Conservation (phyloP, 179 eudicot species). For the Nepenthes alata region DNA sequence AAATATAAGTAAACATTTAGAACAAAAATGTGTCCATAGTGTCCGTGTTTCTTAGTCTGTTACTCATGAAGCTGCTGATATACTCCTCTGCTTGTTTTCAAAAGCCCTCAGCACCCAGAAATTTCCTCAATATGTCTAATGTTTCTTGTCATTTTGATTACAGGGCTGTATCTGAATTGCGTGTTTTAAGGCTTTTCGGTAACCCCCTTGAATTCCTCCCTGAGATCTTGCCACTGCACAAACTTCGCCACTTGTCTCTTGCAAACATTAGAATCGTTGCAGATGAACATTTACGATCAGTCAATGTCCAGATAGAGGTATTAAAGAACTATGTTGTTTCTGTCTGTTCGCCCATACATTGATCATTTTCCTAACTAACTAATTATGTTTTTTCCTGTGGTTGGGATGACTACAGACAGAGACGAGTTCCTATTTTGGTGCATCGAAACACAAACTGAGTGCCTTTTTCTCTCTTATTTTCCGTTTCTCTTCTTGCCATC, state of each 20-base stretch:
- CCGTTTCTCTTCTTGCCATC: slow-evolving; percentile 97
- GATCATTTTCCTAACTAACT: slow-evolving; percentile 6
- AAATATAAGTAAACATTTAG: no score
- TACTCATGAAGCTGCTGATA: slow-evolving; percentile 4
- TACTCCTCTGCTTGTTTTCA: neutral
- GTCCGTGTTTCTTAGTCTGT: neutral
- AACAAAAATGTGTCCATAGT: no score
- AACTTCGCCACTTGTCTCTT: slow-evolving; percentile 93
- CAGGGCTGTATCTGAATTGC: slow-evolving; percentile 94
- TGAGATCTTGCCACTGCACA: slow-evolving; percentile 80
- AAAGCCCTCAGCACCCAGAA: neutral
- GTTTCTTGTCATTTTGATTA: slow-evolving; percentile 18
- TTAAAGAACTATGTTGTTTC: neutral
- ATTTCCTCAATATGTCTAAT: slow-evolving; percentile 11
- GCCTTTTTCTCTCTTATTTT: slow-evolving; percentile 94
- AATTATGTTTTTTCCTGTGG: slow-evolving; percentile 11
- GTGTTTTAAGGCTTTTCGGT: slow-evolving; percentile 83
- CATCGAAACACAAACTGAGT: slow-evolving; percentile 82
- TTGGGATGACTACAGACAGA: slow-evolving; percentile 52
- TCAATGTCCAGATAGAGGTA: slow-evolving; percentile 96
- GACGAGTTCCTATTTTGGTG: slow-evolving; percentile 83
- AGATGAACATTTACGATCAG: slow-evolving; percentile 77
- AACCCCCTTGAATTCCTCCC: slow-evolving; percentile 97
- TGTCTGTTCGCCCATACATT: neutral
- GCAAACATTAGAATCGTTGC: slow-evolving; percentile 88